Base-by-base conservation (phyloP, 345 rosid genomes). In the Brassica napus region DNA sequence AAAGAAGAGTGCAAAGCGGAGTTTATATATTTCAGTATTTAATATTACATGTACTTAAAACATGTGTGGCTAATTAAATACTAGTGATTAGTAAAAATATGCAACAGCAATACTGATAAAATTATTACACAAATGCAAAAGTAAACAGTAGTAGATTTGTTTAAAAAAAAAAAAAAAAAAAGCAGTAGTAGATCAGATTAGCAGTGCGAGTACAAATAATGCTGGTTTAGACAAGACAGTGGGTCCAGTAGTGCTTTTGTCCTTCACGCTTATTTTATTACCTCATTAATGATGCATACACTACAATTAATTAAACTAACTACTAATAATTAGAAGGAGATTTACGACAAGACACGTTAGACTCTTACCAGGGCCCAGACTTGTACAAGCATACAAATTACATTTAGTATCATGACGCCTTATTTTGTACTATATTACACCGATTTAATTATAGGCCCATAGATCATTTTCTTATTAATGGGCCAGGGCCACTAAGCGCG, bases 191-290 rank as follows among this genome's bases (percentile, higher is more conserved):
- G 6, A 63, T 61, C 37, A 65, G 76, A 79, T 74, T 73, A 65
- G 73, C 71, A n/a, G 28, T 30, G 73, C 14, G 57, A 79, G 68
- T 52, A 69, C 54, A 79, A 80, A 80, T 80, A 74, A 80, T 79
- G 79, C 37, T 47, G 79, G 75, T 63, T 75, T 37, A 54, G 72
- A 65, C 73, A 80, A 64, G 63, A 61, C 73, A 70, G 1, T 42
- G 44, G 80, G 79, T 63, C 73, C 83, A 32, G 32, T 57, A 10
- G 0, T 75, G 77, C 80, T 70, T 71, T 75, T 75, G 83, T 80
- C 83, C 73, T 75, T 80, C 80, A 70, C 83, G 83, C 83, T 75
- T 75, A 80, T 80, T 80, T 80, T 69, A 75, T 57, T 70, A 35
- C 67, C 83, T 64, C 8, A 54, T 64, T 69, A 42, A 80, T 74